Evolutionary conservation across 192 early-diverging fungal genomes (phyloP).

Genomic region (Diversispora epigaea): DNA sequence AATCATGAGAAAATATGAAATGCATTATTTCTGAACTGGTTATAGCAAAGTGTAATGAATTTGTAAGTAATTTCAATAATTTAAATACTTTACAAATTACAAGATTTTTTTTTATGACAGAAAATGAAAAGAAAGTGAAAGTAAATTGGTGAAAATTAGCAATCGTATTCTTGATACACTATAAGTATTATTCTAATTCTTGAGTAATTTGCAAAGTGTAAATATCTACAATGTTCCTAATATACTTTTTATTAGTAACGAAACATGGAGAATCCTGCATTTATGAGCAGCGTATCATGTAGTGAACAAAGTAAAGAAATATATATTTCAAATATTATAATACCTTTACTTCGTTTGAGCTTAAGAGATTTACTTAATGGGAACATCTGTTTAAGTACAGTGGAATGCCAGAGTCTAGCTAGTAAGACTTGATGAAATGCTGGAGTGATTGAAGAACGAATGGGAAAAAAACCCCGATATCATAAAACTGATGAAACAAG

Average conservation of each 20-base stretch:
- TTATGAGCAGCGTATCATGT: background rate
- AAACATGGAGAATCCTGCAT: constrained; percentile 7
- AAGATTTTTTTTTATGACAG: constrained; percentile 8
- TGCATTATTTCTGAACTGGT: background rate
- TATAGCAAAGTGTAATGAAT: constrained; percentile 18
- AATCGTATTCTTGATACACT: too few relatives aligned
- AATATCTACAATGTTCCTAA: background rate
- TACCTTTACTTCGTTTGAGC: constrained; percentile 5
- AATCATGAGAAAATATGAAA: constrained; percentile 25
- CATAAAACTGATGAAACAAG: too few relatives aligned
- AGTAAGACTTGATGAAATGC: background rate
- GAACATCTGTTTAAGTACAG: too few relatives aligned
- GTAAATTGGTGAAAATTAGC: background rate
- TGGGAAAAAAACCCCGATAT: too few relatives aligned
- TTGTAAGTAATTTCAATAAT: constrained; percentile 11
- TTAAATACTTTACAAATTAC: background rate
- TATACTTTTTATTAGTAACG: constrained; percentile 10
- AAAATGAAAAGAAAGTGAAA: constrained; percentile 1
- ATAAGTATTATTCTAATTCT: constrained; percentile 1
- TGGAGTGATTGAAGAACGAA: too few relatives aligned
- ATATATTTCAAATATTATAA: constrained; percentile 5
- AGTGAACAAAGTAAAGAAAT: constrained; percentile 10
- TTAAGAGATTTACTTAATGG: background rate
- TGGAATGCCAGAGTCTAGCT: background rate
- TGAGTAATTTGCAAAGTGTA: too few relatives aligned